Conservation (phyloP, 768 basidiomycete species). For the Suillus bovinus region DNA sequence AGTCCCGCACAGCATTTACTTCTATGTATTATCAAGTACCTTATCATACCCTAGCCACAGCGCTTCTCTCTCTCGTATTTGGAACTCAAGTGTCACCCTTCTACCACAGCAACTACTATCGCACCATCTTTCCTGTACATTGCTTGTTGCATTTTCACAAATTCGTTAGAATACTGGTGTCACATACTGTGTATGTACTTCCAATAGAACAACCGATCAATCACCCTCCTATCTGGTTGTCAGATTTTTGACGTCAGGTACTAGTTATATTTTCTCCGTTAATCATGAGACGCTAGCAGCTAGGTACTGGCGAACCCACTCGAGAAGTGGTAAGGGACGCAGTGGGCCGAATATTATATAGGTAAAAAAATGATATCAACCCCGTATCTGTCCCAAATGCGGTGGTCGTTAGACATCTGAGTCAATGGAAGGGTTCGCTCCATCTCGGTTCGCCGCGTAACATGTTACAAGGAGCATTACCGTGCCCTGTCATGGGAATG, state of each 20-base stretch:
- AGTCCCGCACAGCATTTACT: neutral
- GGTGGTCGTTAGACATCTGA: conserved; percentile 63
- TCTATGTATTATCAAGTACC: conserved; percentile 1
- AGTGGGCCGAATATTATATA: neutral
- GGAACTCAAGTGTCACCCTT: neutral
- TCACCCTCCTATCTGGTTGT: neutral
- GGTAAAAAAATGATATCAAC: conserved; percentile 33
- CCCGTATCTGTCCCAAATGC: conserved; percentile 95
- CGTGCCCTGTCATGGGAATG: conserved; percentile 20
- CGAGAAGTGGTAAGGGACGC: neutral
- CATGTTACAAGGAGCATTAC: conserved; percentile 15
- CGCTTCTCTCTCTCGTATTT: neutral
- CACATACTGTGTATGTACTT: neutral
- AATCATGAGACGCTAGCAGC: neutral
- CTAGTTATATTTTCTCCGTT: neutral
- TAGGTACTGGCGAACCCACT: neutral
- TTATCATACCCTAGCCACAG: neutral
- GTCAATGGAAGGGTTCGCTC: conserved; percentile 74
- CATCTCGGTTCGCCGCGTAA: conserved; percentile 52
- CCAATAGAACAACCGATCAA: neutral
- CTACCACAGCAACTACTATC: neutral
- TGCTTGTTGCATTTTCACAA: neutral
- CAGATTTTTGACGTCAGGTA: neutral
- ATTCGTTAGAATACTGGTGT: neutral
- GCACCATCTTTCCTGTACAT: neutral